Evolutionary conservation across 2,329 filamentous ascomycete species (phyloP).

Genomic region (Pseudogymnoascus destructans): DNA sequence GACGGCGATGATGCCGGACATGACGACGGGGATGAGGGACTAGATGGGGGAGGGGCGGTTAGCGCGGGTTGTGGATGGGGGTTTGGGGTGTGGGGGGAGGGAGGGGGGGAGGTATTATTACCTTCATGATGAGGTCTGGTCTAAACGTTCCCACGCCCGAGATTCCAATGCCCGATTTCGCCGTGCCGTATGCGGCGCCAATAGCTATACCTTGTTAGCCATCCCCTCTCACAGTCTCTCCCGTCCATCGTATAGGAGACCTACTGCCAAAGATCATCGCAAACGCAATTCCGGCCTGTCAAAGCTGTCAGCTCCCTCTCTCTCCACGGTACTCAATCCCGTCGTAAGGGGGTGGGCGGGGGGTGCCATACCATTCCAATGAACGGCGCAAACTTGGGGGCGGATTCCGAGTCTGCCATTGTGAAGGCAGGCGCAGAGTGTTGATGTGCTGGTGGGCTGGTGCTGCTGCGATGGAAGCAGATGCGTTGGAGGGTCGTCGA

Average conservation of each 20-base stretch:
- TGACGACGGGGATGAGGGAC: slow-evolving; percentile 82
- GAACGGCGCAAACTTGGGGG: slow-evolving; percentile 77
- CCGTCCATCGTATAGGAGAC: slow-evolving; percentile 21
- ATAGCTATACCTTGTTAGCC: slow-evolving; percentile 24
- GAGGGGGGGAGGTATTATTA: slow-evolving; percentile 51
- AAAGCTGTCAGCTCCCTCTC: slow-evolving; percentile 19
- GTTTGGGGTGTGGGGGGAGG: slow-evolving; percentile 42
- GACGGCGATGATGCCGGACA: slow-evolving; percentile 98
- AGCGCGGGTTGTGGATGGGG: slow-evolving; percentile 93
- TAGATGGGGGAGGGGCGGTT: slow-evolving; percentile 57
- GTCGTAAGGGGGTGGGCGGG: background rate
- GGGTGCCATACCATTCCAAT: slow-evolving; percentile 56
- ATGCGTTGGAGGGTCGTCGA: background rate
- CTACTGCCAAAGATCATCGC: slow-evolving; percentile 78
- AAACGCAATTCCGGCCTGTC: slow-evolving; percentile 60
- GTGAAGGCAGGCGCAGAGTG: slow-evolving; percentile 16
- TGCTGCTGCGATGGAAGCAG: background rate
- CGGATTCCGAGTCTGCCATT: slow-evolving; percentile 45
- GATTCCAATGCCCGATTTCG: slow-evolving; percentile 80
- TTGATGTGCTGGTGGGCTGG: background rate
- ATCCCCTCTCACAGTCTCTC: slow-evolving; percentile 18
- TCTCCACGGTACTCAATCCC: background rate
- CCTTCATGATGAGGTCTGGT: slow-evolving; percentile 86
- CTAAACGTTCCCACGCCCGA: slow-evolving; percentile 74
- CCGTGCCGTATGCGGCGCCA: slow-evolving; percentile 76